These are phyloP conservation scores for Wickerhamomyces bisporus DNA, from an alignment of 805 yeast species.

Conservation along the genomic window DNA sequence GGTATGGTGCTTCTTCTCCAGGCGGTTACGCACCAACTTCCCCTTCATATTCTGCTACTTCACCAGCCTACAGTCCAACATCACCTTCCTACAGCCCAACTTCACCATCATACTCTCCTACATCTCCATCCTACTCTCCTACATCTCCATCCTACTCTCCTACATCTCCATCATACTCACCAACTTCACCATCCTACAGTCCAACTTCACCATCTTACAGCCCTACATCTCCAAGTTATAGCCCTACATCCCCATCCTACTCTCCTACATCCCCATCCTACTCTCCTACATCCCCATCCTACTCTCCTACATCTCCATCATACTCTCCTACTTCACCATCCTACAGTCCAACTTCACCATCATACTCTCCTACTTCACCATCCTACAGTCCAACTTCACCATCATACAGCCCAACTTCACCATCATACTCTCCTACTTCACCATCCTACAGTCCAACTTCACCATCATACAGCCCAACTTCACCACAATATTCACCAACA, in stretches of 20 bases:
- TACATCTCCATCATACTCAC: conserved; percentile 65
- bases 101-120: conserved; percentile 63
- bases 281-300: conserved; percentile 70
- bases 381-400: conserved; percentile 52
- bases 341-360: conserved; percentile 47
- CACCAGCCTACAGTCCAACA: conserved; percentile 67
- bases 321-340: conserved; percentile 79
- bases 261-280: conserved; percentile 80
- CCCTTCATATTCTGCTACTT: conserved; percentile 67
- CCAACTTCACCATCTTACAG: conserved; percentile 70
- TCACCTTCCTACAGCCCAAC: conserved; percentile 71
- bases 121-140: conserved; percentile 72
- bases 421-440: conserved; percentile 56
- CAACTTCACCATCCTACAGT: conserved; percentile 75
- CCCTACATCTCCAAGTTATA: conserved; percentile 77
- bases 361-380: conserved; percentile 64
- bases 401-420: conserved; percentile 44
- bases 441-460: conserved; percentile 64
- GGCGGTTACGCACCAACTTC: conserved; percentile 65
- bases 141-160: conserved; percentile 62
- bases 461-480: conserved; percentile 41
- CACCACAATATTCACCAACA: conserved; percentile 35
- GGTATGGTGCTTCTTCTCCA: conserved; percentile 70
- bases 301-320: conserved; percentile 60
- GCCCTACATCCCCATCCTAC: conserved; percentile 72